Conservation (phyloP, 78 protist genomes). For the slime mould (Dictyostelium discoideum) region DNA sequence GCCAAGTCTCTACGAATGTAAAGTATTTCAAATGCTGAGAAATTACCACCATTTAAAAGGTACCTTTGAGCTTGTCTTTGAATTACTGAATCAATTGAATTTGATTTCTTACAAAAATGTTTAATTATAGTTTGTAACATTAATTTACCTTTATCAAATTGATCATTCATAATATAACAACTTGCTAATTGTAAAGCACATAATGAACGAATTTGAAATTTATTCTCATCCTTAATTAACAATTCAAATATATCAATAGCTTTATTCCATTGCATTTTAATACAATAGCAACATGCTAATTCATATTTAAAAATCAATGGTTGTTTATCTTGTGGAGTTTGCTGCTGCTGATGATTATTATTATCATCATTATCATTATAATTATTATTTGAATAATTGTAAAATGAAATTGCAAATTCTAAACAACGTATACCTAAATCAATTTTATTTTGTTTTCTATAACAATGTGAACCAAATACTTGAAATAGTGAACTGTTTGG, state of each 20-base stretch:
- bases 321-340: neutral
- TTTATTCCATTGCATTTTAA: slow-evolving; percentile 38
- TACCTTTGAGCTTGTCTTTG: slow-evolving; percentile 40
- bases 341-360: neutral
- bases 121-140: neutral
- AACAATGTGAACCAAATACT: slow-evolving; percentile 58
- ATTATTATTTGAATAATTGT: neutral
- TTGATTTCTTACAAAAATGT: slow-evolving; percentile 20
- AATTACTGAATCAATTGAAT: slow-evolving; percentile 28
- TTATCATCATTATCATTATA: too few relatives aligned
- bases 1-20: slow-evolving; percentile 74
- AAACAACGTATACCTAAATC: slow-evolving; percentile 46
- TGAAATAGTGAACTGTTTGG: slow-evolving; percentile 65
- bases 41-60: slow-evolving; percentile 12
- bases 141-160: neutral
- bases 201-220: slow-evolving; percentile 70
- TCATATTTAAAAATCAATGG: slow-evolving; percentile 67
- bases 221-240: slow-evolving; percentile 28
- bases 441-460: slow-evolving; percentile 60
- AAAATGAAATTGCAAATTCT: slow-evolving; percentile 10
- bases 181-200: slow-evolving; percentile 69
- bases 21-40: slow-evolving; percentile 66
- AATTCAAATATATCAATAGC: slow-evolving; percentile 44
- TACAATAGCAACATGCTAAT: slow-evolving; percentile 54
- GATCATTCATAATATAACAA: slow-evolving; percentile 32